Percentiles rank a stretch among this genome's conserved stretches.
Evolutionary conservation across 1,284 basidiomycete genomes (phyloP).

Genomic region (Ganoderma lucidum): DNA sequence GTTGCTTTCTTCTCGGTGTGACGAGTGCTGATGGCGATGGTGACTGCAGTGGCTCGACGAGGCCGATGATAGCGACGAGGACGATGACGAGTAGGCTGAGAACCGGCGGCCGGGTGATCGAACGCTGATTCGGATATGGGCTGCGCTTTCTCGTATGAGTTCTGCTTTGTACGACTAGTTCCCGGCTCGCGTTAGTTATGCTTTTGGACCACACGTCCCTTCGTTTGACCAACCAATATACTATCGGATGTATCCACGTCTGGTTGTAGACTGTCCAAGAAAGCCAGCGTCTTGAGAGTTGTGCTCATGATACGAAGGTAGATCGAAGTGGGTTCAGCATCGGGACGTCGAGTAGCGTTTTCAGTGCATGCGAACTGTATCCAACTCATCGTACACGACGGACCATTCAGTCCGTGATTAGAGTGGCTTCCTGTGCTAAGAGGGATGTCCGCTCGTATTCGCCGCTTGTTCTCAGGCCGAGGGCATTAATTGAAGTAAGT

Average conservation of each 20-base stretch:
- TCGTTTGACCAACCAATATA: background rate
- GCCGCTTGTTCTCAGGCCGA: too few species aligned
- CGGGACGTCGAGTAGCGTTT: background rate
- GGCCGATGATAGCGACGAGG: slow-evolving; percentile 52
- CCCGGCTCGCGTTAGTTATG: background rate
- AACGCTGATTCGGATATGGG: background rate
- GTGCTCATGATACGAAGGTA: too few species aligned
- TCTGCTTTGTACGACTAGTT: background rate
- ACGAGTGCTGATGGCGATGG: slow-evolving; percentile 14
- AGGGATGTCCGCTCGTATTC: too few species aligned
- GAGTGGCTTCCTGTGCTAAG: too few species aligned
- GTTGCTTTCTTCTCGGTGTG: background rate
- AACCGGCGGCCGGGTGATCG: background rate
- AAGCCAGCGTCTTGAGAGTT: too few species aligned
- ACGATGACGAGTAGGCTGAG: slow-evolving; percentile 32
- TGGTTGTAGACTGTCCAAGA: background rate
- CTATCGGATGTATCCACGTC: background rate
- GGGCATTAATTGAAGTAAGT: too few species aligned
- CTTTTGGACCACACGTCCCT: background rate
- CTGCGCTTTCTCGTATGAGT: background rate
- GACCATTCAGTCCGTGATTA: too few species aligned
- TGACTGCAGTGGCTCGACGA: slow-evolving; percentile 56
- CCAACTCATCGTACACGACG: too few species aligned
- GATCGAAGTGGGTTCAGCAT: background rate
- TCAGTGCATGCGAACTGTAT: too few species aligned